Conservation (phyloP, 768 basidiomycete species). For the Psilocybe tampanensis region DNA sequence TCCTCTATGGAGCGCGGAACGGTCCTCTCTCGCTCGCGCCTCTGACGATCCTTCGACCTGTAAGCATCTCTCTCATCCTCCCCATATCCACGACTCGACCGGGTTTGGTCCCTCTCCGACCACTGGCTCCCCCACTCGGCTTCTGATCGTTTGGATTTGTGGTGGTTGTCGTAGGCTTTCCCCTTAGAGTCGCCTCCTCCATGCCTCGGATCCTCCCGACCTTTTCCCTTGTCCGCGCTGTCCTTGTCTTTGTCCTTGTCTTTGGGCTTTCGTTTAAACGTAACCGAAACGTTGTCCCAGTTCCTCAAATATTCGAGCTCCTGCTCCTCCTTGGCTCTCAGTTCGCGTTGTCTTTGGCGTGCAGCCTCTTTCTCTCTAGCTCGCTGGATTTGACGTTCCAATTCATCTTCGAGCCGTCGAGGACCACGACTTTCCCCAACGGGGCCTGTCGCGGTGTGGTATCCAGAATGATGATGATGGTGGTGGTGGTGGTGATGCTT, state of each 20-base stretch:
- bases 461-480: too few species aligned
- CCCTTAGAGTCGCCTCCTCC: too few species aligned
- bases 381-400: background rate
- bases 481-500: too few species aligned
- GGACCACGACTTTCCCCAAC: too few species aligned
- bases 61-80: slow-evolving; percentile 8
- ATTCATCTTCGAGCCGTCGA: background rate
- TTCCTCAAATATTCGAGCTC: slow-evolving; percentile 18
- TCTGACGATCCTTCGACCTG: background rate
- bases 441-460: too few species aligned
- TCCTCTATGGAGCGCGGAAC: slow-evolving; percentile 29
- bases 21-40: slow-evolving; percentile 13
- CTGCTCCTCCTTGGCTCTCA: background rate
- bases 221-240: background rate
- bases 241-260: slow-evolving; percentile 17
- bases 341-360: background rate
- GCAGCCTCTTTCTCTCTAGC: slow-evolving; percentile 1
- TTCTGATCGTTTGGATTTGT: background rate
- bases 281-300: slow-evolving; percentile 23
- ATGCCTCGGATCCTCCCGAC: too few species aligned
- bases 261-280: slow-evolving; percentile 12
- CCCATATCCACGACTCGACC: background rate
- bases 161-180: background rate
- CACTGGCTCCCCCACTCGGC: background rate
- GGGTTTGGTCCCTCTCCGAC: background rate